Evolutionary conservation across 2,329 filamentous ascomycete species (phyloP), one percentile per base, ranked within the genome.

Genomic region (Dactylellina leptospora): DNA sequence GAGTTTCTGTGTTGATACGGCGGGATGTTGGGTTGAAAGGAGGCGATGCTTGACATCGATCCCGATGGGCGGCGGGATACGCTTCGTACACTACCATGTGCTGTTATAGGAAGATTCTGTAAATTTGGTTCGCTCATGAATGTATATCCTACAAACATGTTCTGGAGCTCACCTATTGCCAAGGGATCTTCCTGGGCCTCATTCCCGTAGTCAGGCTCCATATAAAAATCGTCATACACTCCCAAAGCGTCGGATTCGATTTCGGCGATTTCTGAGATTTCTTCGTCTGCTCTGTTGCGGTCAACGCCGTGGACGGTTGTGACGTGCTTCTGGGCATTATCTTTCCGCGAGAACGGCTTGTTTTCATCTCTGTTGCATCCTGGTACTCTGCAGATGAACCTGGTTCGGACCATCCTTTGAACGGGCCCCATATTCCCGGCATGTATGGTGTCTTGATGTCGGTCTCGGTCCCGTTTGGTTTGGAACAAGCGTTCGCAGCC

Each of bases 311-410:
- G 63, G 2, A 69, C 63, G 2, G 38, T 9, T 13, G 18, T 42
- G 20, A 68, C 38, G 40, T 68, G 62, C 18, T 68, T 54, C 22
- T 38, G 30, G 4, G 55, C 63, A 20, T 69, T 69, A 25, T 69
- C 63, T 20, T 40, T 69, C 13, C 63, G 27, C 1, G 40, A 47
- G 28, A 69, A 61, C 13, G 63, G 55, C 47, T 22, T 2, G 3
- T 22, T 23, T 16, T 10, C 18, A 6, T 20, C 23, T 33, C 63
- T 23, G 10, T 16, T 11, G 10, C 63, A 69, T 5, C 28, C 28
- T 10, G 40, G 30, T 4, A 48, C 30, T 28, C 50, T 48, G 48
- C 63, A 69, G 42, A 61, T 42, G n/a, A 40, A 69, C 5, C 9
- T 28, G 18, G 28, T 23, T 13, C 53, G 18, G 22, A 11, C 22